Evolutionary conservation across 805 yeast genomes (phyloP).

Genomic region (Yarrowia deformans): DNA sequence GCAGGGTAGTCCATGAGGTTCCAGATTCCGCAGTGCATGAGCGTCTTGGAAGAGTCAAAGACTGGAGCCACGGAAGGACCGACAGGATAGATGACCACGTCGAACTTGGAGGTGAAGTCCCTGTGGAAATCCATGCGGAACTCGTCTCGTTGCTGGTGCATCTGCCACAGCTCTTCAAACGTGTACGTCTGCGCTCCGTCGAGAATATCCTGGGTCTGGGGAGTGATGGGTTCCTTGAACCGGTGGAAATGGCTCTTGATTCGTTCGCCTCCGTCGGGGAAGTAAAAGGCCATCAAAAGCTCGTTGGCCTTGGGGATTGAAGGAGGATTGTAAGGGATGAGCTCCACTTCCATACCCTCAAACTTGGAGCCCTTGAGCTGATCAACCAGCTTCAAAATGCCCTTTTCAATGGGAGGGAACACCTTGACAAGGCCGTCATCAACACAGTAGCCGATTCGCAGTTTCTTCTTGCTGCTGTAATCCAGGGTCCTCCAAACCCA

Average conservation of each 20-base stretch:
- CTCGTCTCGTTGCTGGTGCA: slow-evolving; percentile 52
- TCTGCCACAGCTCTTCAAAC: slow-evolving; percentile 53
- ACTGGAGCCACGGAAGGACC: slow-evolving; percentile 63
- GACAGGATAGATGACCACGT: slow-evolving; percentile 18
- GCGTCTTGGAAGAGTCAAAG: slow-evolving; percentile 68
- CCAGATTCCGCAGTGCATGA: slow-evolving; percentile 50
- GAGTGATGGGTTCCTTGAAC: slow-evolving; percentile 41
- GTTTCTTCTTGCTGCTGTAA: slow-evolving; percentile 46
- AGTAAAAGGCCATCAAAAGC: slow-evolving; percentile 59
- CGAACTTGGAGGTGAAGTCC: slow-evolving; percentile 22
- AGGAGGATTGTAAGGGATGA: background rate
- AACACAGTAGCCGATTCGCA: slow-evolving; percentile 56
- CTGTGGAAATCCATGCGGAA: slow-evolving; percentile 36
- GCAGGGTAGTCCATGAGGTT: slow-evolving; percentile 45
- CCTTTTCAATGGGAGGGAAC: slow-evolving; percentile 63
- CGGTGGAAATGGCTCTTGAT: slow-evolving; percentile 48
- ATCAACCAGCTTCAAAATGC: slow-evolving; percentile 59
- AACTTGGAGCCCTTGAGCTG: slow-evolving; percentile 57
- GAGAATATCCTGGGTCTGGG: slow-evolving; percentile 50
- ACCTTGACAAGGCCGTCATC: slow-evolving; percentile 59
- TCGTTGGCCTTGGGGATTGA: slow-evolving; percentile 56
- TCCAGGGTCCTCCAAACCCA: slow-evolving; percentile 56
- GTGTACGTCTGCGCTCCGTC: slow-evolving; percentile 36
- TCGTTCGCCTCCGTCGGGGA: slow-evolving; percentile 58
- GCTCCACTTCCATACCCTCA: background rate